Evolutionary conservation across 805 yeast species (phyloP), one percentile per base, ranked within the genome.

Genomic region (Schizosaccharomyces octosporus): DNA sequence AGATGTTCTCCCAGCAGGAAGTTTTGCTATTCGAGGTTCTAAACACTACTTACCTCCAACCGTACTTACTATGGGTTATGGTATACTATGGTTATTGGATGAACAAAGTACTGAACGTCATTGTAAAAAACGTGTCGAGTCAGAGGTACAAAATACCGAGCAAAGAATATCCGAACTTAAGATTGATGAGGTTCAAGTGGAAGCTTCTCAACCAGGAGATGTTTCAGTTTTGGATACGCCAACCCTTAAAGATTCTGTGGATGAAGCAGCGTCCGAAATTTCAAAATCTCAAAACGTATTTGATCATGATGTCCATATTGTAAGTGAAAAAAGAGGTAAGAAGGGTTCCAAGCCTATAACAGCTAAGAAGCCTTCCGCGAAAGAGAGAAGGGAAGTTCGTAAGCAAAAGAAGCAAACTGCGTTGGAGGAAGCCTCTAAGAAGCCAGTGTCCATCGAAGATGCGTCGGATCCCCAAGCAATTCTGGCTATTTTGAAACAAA

Each of bases 11-110:
- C 77, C 81, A 0, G 73, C 84, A 3, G 93, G 90, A 2, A 71
- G 75, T 59, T 78, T 89, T 64, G 76, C 77, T 61, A 74, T 79
- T 61, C 75, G 79, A 55, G 79, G 79, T 32, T 79, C 77, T 32
- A 82, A 81, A 67, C 77, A 76, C 21, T 78, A 74, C 65, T 73
- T 89, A 65, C 82, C 74, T 2, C 87, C 96, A 3, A 77, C 83
- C n/a, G 94, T 83, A 66, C 70, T 89, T 67, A 87, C 82, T 0
- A 84, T 93, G 93, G 98, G 98, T 0, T 76, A 89, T 66, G 96
- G 85, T 0, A 77, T 93, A 61, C 67, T 86, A 62, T 87, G 94
- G 85, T 73, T 82, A 63, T 75, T 81, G 1, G 84, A 84, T 60
- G 83, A 79, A 41, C 76, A 77, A 1, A 74, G 81, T 2, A 62